Evolutionary conservation across 495 filamentous ascomycete species (phyloP).

Genomic region (Aspergillus baeticus): DNA sequence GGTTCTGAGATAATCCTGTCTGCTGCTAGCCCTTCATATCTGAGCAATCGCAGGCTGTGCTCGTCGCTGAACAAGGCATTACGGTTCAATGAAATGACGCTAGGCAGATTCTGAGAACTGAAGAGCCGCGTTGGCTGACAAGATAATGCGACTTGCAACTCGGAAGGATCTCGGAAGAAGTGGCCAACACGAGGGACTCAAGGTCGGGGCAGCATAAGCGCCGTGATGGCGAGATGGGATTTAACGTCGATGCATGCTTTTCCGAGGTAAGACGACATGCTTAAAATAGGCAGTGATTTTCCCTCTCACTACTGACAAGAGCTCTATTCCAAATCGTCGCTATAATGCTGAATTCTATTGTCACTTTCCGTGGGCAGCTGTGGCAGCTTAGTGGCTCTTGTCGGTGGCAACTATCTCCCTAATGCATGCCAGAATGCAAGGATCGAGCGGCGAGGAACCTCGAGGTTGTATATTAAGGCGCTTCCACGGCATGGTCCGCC

Average conservation of each 20-base stretch:
- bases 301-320: no score
- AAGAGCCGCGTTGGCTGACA: conserved; percentile 18
- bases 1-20: conserved; percentile 5
- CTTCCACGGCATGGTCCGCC: neutral
- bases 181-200: conserved; percentile 3
- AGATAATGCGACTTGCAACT: neutral
- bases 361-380: neutral
- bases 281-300: neutral
- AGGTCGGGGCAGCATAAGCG: neutral
- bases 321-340: no score
- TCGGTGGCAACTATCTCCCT: conserved; percentile 4
- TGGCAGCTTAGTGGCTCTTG: neutral
- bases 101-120: conserved; percentile 9
- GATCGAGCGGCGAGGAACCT: neutral
- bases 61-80: neutral
- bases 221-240: neutral
- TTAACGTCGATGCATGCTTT: neutral
- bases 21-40: conserved; percentile 15
- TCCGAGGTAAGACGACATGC: conserved; percentile 15
- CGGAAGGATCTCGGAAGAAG: conserved; percentile 4
- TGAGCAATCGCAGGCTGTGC: conserved; percentile 1
- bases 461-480: neutral
- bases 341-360: neutral
- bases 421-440: conserved; percentile 9
- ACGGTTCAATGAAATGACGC: neutral